Percentiles rank a stretch among this genome's conserved stretches.
Conservation (phyloP, 441 rosid species). For the Populus trichocarpa region DNA sequence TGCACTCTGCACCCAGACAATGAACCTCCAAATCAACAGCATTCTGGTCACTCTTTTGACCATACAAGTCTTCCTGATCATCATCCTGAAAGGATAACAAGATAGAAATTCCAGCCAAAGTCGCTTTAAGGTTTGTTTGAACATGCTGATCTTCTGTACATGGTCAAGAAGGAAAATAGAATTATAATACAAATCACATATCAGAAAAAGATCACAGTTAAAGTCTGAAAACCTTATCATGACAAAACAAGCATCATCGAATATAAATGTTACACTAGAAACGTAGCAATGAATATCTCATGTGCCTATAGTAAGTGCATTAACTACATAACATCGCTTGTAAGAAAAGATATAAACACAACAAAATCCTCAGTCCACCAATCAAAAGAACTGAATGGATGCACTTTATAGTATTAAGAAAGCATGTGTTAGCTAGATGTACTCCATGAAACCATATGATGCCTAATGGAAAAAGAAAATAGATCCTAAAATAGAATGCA, state of each 20-base stretch:
- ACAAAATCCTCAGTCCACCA: background rate
- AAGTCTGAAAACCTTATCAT: background rate
- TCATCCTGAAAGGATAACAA: constrained; percentile 72
- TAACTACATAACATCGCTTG: background rate
- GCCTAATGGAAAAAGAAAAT: background rate
- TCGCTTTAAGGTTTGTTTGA: constrained; percentile 67
- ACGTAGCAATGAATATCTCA: background rate
- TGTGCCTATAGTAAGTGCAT: background rate
- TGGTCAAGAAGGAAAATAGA: constrained; percentile 8
- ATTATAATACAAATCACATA: constrained; percentile 6
- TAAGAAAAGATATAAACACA: background rate
- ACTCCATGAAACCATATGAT: background rate
- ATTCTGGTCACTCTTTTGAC: constrained; percentile 28
- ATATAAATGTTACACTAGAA: background rate
- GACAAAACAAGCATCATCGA: background rate
- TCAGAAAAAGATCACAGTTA: background rate
- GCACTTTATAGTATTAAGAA: background rate
- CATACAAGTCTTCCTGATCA: constrained; percentile 23
- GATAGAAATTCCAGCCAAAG: constrained; percentile 67
- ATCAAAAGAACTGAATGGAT: background rate
- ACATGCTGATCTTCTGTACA: constrained; percentile 78
- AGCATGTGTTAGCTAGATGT: background rate
- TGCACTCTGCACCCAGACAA: constrained; percentile 69
- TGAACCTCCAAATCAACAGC: background rate
- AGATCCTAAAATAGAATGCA: constrained; percentile 5